Base-by-base conservation (phyloP, 2,329 filamentous ascomycete species). In the Sphaerulina musiva region DNA sequence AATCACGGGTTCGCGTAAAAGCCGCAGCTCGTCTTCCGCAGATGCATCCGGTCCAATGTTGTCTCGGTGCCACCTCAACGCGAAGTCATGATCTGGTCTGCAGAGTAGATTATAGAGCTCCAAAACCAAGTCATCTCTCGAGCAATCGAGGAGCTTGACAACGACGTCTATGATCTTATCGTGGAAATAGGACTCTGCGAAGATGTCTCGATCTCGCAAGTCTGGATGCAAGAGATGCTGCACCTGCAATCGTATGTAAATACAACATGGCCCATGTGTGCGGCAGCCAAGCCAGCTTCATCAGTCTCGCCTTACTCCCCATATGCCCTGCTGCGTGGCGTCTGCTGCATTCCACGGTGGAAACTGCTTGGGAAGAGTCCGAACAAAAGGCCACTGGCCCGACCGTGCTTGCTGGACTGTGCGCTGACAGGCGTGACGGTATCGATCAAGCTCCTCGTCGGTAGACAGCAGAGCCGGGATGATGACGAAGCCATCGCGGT, bases 71-170 rank as follows among this genome's bases (percentile, higher is more conserved):
- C 90, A 95, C 46, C 85, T 75, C 47, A 95, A 77, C 64, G 81
- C 82, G 64, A 92, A 95, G 60, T 85, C 81, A 2, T 67, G 62
- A 39, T 83, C 82, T 0, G 89, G 89, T 4, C 86, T 76, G 11
- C 95, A 83, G 6, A 95, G 82, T 71, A 95, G 78, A 68, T 95
- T 95, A 72, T 89, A 90, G 14, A 95, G 74, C 72, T 95, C 90
- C 83, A 95, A 87, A 39, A 92, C 85, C 20, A 95, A 75, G 1
- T 85, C 81, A 34, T 83, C 80, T 14, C 69, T 60, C 11, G 60
- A 49, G 60, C 70, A 71, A 12, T 73, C 76, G 39, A 95, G 74
- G 2, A 95, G 72, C 65, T 83, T 79, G 59, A 80, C 80, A 1
- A 85, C 84, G 1, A 86, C 78, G 31, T 71, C 68, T 0, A 92